Evolutionary conservation across 2,329 filamentous ascomycete species (phyloP).

Genomic region (Colletotrichum godetiae): DNA sequence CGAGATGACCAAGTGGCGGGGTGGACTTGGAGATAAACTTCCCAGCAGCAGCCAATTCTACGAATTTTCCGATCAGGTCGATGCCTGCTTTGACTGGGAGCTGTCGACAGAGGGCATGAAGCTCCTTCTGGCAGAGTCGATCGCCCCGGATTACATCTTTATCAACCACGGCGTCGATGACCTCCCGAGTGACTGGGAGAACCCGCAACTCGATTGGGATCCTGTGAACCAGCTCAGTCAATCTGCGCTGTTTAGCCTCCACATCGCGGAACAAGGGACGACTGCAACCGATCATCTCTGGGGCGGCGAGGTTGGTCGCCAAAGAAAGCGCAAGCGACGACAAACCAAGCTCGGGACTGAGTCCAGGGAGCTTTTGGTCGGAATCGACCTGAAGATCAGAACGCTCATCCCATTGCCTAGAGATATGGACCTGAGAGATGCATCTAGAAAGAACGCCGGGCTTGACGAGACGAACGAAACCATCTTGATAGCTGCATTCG

Average conservation of each 20-base stretch:
- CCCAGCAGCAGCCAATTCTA: slow-evolving; percentile 35
- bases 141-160: slow-evolving; percentile 51
- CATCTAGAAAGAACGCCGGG: slow-evolving; percentile 2
- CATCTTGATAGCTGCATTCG: slow-evolving; percentile 64
- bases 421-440: slow-evolving; percentile 26
- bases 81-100: slow-evolving; percentile 59
- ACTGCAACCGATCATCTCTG: slow-evolving; percentile 38
- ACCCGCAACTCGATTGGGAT: slow-evolving; percentile 48
- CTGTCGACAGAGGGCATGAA: slow-evolving; percentile 48
- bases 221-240: slow-evolving; percentile 49
- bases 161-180: slow-evolving; percentile 48
- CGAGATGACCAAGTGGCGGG: slow-evolving; percentile 45
- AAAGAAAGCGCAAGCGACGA: slow-evolving; percentile 24
- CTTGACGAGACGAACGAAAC: slow-evolving; percentile 35
- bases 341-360: slow-evolving; percentile 22
- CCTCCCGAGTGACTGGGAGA: slow-evolving; percentile 22
- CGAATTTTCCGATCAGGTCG: slow-evolving; percentile 46
- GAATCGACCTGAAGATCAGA: slow-evolving; percentile 30
- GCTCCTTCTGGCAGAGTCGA: slow-evolving; percentile 45
- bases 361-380: slow-evolving; percentile 25
- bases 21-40: neutral
- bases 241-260: slow-evolving; percentile 13
- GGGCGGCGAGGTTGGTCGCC: slow-evolving; percentile 30
- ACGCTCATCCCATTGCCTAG: slow-evolving; percentile 29
- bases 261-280: slow-evolving; percentile 17